These are phyloP conservation scores for Gleditsia sinensis DNA, from an alignment of 306 rosid species.

Conservation along the genomic window DNA sequence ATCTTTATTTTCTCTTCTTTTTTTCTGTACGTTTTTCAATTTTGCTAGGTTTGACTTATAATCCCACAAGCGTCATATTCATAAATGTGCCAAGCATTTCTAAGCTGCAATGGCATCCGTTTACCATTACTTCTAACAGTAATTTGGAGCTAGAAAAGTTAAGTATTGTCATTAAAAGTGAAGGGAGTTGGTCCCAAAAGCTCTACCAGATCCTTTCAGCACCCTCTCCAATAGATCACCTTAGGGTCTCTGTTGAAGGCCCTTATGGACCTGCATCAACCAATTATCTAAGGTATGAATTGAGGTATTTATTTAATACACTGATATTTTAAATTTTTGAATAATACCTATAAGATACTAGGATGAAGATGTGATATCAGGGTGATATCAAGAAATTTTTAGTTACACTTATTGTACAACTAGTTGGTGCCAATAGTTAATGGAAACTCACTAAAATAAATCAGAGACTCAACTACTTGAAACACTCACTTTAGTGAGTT, in stretches of 20 bases:
- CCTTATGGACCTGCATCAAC: slow-evolving; percentile 76
- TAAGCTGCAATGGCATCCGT: slow-evolving; percentile 95
- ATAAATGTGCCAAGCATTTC: slow-evolving; percentile 76
- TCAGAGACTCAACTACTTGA: too few relatives aligned
- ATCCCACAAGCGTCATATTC: slow-evolving; percentile 71
- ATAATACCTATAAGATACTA: too few relatives aligned
- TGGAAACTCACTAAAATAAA: too few relatives aligned
- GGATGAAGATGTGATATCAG: too few relatives aligned
- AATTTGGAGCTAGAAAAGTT: slow-evolving; percentile 64
- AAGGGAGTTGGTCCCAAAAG: slow-evolving; percentile 72
- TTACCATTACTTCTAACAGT: slow-evolving; percentile 67
- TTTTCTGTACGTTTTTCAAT: too few relatives aligned
- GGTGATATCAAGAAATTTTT: too few relatives aligned
- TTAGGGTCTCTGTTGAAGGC: slow-evolving; percentile 65
- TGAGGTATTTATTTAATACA: too few relatives aligned
- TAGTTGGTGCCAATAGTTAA: too few relatives aligned
- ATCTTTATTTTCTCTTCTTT: too few relatives aligned
- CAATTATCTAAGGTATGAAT: slow-evolving; percentile 62
- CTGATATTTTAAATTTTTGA: too few relatives aligned
- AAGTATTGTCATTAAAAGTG: slow-evolving; percentile 66
- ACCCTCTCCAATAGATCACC: slow-evolving; percentile 47
- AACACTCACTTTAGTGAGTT: too few relatives aligned
- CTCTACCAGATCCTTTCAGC: slow-evolving; percentile 67
- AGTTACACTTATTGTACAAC: too few relatives aligned
- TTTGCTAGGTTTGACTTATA: slow-evolving; percentile 59